These are phyloP conservation scores for Camellia sinensis DNA, from an alignment of 148 eudicot genomes.

Conservation along the genomic window DNA sequence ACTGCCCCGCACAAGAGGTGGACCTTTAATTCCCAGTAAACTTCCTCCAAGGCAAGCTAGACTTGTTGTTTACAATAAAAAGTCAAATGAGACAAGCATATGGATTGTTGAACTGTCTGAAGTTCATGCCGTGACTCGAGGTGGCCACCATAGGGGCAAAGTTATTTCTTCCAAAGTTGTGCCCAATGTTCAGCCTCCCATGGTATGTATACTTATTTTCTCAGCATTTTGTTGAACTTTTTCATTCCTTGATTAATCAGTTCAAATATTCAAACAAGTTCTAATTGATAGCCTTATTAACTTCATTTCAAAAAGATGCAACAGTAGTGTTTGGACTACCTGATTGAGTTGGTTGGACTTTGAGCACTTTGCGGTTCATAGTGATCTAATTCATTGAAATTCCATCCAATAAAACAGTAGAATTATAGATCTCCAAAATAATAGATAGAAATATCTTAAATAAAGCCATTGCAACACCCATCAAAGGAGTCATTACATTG, in stretches of 20 bases:
- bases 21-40: constrained; percentile 63
- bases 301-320: neutral
- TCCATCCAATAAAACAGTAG: too few species aligned
- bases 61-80: constrained; percentile 68
- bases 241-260: neutral
- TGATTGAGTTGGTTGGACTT: neutral
- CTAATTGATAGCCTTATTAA: neutral
- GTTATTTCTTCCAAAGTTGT: constrained; percentile 64
- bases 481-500: neutral
- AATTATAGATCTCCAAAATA: too few species aligned
- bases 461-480: too few species aligned
- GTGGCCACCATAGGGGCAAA: constrained; percentile 87
- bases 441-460: too few species aligned
- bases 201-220: constrained; percentile 40
- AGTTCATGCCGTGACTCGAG: constrained; percentile 82
- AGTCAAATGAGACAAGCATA: constrained; percentile 69
- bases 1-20: constrained; percentile 65
- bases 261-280: neutral
- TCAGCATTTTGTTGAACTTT: neutral
- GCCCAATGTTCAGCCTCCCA: constrained; percentile 87
- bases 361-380: neutral
- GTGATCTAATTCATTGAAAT: too few species aligned
- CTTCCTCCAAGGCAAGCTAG: constrained; percentile 84
- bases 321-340: neutral
- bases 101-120: constrained; percentile 78